Evolutionary conservation across 1,284 basidiomycete species (phyloP).

Genomic region (Pseudozyma tsukubaensis): DNA sequence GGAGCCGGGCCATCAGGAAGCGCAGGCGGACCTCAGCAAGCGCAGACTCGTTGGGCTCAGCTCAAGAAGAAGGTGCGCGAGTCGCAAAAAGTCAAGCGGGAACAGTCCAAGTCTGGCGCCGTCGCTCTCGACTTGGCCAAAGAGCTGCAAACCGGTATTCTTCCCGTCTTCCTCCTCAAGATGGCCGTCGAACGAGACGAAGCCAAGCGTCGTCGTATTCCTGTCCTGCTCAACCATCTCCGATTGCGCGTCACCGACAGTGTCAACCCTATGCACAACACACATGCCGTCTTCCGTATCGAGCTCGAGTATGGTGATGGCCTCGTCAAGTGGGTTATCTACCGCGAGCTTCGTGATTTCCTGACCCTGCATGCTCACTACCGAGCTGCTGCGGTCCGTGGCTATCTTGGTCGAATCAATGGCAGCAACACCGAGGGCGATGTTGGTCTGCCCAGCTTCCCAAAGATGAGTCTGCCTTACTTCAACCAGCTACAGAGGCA

Average conservation of each 20-base stretch:
- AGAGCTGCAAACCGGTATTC: conserved; percentile 50
- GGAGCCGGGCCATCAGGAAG: conserved; percentile 12
- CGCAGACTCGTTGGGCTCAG: conserved; percentile 48
- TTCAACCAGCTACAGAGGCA: conserved; percentile 76
- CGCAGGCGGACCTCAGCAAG: conserved; percentile 15
- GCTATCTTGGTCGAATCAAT: conserved; percentile 54
- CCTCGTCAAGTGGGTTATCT: conserved; percentile 90
- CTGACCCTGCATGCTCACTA: conserved; percentile 91
- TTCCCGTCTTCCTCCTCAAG: conserved; percentile 72
- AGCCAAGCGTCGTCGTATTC: conserved; percentile 82
- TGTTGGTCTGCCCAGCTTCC: conserved; percentile 90
- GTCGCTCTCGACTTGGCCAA: conserved; percentile 41
- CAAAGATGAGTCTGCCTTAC: conserved; percentile 84
- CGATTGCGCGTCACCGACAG: conserved; percentile 86
- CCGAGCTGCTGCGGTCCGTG: conserved; percentile 75
- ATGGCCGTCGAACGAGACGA: conserved; percentile 94
- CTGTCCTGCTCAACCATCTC: conserved; percentile 86
- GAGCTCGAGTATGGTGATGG: conserved; percentile 97
- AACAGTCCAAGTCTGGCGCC: conserved; percentile 48
- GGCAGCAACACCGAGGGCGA: conserved; percentile 53
- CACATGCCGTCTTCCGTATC: conserved; percentile 87
- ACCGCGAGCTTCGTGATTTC: conserved; percentile 93
- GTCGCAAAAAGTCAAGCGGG: conserved; percentile 42
- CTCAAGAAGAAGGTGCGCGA: conserved; percentile 55
- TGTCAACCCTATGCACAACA: conserved; percentile 80